Percentiles rank a stretch among this genome's conserved stretches.
These are phyloP conservation scores for Cynanchum wilfordii DNA, from an alignment of 257 asterid species.

Conservation along the genomic window DNA sequence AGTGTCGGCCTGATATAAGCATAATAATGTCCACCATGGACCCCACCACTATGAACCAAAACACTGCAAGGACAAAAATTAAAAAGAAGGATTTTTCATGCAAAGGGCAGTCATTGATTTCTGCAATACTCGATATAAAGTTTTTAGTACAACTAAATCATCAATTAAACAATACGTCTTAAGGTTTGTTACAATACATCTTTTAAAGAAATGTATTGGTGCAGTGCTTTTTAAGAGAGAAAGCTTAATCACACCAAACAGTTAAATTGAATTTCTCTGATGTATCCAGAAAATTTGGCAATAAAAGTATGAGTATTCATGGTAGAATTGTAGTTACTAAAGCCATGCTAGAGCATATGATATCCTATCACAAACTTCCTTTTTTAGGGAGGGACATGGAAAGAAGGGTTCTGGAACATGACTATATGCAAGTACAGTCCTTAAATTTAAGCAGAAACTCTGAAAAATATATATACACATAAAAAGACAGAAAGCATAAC, in stretches of 20 bases:
- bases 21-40: conserved; percentile 43
- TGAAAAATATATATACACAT: too few species aligned
- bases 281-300: not conserved
- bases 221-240: not conserved
- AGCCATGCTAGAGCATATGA: not conserved
- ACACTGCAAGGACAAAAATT: conserved; percentile 15
- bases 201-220: not conserved
- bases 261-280: not conserved
- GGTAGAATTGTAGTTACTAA: not conserved
- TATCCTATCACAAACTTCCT: not conserved
- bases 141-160: not conserved
- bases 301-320: not conserved
- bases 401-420: not conserved
- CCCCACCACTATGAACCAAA: conserved; percentile 41
- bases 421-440: not conserved
- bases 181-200: not conserved
- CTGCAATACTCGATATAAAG: conserved; percentile 10
- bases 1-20: conserved; percentile 40
- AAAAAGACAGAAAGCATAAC: not conserved
- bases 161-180: not conserved
- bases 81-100: not conserved
- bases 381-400: not conserved
- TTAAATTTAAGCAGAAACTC: not conserved
- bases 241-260: not conserved
- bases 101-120: not conserved